Conservation (phyloP, 1,139 yeast genomes). For the Yarrowia galli region DNA sequence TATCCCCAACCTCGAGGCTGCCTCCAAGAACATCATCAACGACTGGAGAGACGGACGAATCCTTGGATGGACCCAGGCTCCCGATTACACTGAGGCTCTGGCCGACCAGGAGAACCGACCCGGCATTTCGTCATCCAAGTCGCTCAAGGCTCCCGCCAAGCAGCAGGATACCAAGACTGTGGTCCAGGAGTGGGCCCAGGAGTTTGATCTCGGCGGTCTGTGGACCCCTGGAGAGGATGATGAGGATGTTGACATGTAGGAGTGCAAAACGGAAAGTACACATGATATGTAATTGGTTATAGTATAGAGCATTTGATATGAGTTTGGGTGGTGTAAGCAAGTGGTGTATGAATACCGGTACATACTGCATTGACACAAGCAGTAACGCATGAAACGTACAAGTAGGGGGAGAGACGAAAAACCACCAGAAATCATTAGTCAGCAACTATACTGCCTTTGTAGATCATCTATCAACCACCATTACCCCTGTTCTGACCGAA, state of each 20-base stretch:
- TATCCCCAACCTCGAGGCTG: slow-evolving; percentile 83
- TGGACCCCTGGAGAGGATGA: slow-evolving; percentile 47
- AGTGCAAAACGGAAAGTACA: background rate
- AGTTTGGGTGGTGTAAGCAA: background rate
- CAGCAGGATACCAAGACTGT: slow-evolving; percentile 78
- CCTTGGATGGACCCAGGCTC: slow-evolving; percentile 85
- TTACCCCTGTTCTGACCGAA: background rate
- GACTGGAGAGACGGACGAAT: slow-evolving; percentile 99
- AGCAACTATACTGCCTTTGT: background rate
- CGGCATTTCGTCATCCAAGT: slow-evolving; percentile 47
- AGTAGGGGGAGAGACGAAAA: too few species aligned
- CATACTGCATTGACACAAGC: too few species aligned
- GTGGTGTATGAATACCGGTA: too few species aligned
- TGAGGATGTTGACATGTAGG: slow-evolving; percentile 39
- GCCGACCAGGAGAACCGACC: slow-evolving; percentile 51
- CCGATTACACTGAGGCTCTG: slow-evolving; percentile 54
- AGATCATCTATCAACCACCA: background rate
- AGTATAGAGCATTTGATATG: slow-evolving; percentile 2
- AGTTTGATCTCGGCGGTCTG: slow-evolving; percentile 87
- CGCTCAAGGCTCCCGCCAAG: slow-evolving; percentile 44
- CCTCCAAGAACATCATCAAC: slow-evolving; percentile 81
- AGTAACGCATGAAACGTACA: too few species aligned
- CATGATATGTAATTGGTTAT: slow-evolving; percentile 5
- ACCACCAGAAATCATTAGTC: background rate
- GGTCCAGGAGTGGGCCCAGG: slow-evolving; percentile 92